Evolutionary conservation across 1,284 basidiomycete species (phyloP).

Genomic region (Pseudozyma sp.): DNA sequence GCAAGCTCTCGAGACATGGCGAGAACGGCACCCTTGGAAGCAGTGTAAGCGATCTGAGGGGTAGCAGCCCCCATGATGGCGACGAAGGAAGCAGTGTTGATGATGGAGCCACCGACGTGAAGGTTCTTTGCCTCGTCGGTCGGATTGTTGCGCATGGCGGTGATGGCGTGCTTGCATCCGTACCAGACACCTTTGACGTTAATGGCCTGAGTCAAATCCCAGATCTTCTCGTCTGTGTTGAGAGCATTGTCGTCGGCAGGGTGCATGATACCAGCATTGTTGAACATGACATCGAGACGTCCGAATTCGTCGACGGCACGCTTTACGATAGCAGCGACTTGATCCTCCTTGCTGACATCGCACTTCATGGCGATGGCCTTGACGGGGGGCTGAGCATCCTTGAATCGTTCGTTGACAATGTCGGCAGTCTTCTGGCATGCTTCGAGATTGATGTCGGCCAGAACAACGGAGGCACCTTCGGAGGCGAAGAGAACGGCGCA

Average conservation of each 20-base stretch:
- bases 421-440: conserved; percentile 80
- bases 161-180: conserved; percentile 93
- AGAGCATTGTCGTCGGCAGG: conserved; percentile 91
- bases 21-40: conserved; percentile 85
- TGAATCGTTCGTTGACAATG: conserved; percentile 77
- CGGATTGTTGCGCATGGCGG: conserved; percentile 89
- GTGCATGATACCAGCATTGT: conserved; percentile 86
- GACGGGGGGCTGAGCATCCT: conserved; percentile 72
- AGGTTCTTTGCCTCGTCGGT: conserved; percentile 83
- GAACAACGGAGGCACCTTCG: conserved; percentile 87
- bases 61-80: conserved; percentile 93
- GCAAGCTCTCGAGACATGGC: conserved; percentile 98
- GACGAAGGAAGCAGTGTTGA: conserved; percentile 96
- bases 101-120: conserved; percentile 87
- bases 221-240: conserved; percentile 94
- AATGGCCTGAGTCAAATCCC: conserved; percentile 80
- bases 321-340: conserved; percentile 85
- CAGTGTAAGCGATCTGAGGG: conserved; percentile 85
- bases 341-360: conserved; percentile 88
- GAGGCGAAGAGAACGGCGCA: conserved; percentile 89
- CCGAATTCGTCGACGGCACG: conserved; percentile 85
- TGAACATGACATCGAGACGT: conserved; percentile 83
- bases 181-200: conserved; percentile 99
- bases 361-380: conserved; percentile 79
- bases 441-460: conserved; percentile 84